Base-by-base conservation (phyloP, 2,329 filamentous ascomycete species). In the Epichloe baconii region DNA sequence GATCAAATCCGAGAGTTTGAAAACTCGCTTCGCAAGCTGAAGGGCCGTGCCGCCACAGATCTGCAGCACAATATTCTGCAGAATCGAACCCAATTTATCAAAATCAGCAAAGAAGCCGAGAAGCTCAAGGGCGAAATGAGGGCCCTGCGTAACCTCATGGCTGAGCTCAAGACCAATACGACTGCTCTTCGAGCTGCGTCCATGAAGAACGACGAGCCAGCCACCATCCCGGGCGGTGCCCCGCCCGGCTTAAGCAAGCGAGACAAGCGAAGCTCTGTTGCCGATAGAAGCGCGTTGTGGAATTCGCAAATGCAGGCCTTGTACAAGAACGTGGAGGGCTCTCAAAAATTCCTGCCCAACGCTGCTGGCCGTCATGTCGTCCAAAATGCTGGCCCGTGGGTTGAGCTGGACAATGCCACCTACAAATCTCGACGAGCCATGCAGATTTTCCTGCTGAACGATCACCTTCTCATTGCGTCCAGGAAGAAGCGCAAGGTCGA, bases 31-130 rank as follows among this genome's bases (percentile, higher is more conserved):
- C 82, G 82, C 56, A 85, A 84, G 59, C 75, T 93, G 52, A 91
- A 91, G 67, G 78, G 78, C 57, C 80, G 86, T 51, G 89, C 88
- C 8, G 84, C 85, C 5, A 77, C 82, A 47, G 90, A 97, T 59
- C 75, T 98, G 21, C 91, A 97, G 67, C 88, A 94, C 63, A 97
- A 90, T 68, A 86, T 98, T 48, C 91, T 95, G 68, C 90, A 96
- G 67, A 98, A 98, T 68, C 83, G 93, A 47, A 95, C 88, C 0
- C 93, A 97, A 62, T 98, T 98, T 64, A 97, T 98, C 74, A 95
- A 95, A 68, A 97, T 98, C 67, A 96, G 90, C 65, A 96, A 97
- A 69, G 93, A 98, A 71, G 93, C 94, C 2, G 93, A 98, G 69
- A 96, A 95, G 71, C 80, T 98, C 52, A 97, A 97, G 70, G 81